Conservation (phyloP, 306 rosid species). For the Lathyrus tuberosus region DNA sequence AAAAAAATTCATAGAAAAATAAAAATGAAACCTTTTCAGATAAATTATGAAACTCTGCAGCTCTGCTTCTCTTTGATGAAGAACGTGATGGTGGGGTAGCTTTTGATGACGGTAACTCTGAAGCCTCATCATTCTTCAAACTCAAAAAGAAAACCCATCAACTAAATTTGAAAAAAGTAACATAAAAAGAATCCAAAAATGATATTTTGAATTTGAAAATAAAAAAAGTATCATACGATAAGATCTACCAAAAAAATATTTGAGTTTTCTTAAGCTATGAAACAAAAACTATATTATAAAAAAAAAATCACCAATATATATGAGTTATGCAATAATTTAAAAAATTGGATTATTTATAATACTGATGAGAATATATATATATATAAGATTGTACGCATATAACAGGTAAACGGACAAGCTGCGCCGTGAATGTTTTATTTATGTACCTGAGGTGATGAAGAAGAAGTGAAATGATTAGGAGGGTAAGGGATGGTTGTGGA, state of each 20-base stretch:
- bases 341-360: no score
- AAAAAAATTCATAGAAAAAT: not conserved
- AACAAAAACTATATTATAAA: not conserved
- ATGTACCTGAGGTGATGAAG: slow-evolving; percentile 27
- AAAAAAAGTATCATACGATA: not conserved
- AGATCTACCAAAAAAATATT: slow-evolving; percentile 25
- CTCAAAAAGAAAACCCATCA: slow-evolving; percentile 10
- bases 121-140: slow-evolving; percentile 56
- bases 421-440: no score
- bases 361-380: no score
- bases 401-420: no score
- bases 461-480: slow-evolving; percentile 25
- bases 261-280: slow-evolving; percentile 10
- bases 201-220: slow-evolving; percentile 25
- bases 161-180: slow-evolving; percentile 15
- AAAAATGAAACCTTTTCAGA: slow-evolving; percentile 76
- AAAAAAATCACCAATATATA: no score
- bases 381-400: no score
- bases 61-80: slow-evolving; percentile 86
- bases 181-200: slow-evolving; percentile 4
- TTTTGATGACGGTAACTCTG: slow-evolving; percentile 54
- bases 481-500: slow-evolving; percentile 5
- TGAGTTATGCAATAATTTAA: no score
- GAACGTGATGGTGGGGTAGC: slow-evolving; percentile 53
- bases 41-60: slow-evolving; percentile 91